Evolutionary conservation across 2,329 filamentous ascomycete species (phyloP), one percentile per base, ranked within the genome.

Genomic region (Drechslerella dactyloides): DNA sequence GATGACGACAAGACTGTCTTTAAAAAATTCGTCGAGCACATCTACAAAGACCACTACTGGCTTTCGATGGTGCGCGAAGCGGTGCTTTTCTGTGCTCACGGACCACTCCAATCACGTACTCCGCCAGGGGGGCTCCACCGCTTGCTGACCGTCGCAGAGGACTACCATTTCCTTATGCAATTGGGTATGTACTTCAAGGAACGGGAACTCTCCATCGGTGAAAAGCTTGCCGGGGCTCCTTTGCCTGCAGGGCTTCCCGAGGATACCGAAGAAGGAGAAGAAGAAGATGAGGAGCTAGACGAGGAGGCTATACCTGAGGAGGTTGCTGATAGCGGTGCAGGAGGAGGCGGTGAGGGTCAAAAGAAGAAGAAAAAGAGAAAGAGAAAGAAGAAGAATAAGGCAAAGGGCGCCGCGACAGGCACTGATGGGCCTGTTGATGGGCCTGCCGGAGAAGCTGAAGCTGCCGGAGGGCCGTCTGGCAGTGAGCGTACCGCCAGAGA

Each of bases 31-130:
- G 21, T 59, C 23, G 13, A 35, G 10, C 23, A 59, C 15, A 54
- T 66, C 24, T 66, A 66, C 17, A 10, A 15, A 2, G 19, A 23
- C 7, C 42, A 61, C n/a, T 69, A 61, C 35, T 69, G 64, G 64
- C 21, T 59, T 19, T 50, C 51, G 23, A 61, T 56, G 64, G 52
- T 57, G 53, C 50, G 64, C 3, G 50, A 69, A n/a, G 51, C 57
- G 19, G 33, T 69, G 5, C 13, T 56, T 11, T 55, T 48, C 15
- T 40, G 42, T 13, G 7, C 55, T 30, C 3, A 21, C n/a, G n/a
- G n/a, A n/a, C n/a, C n/a, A n/a, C n/a, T n/a, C n/a, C n/a, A n/a
- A n/a, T n/a, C n/a, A n/a, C n/a, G n/a, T n/a, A n/a, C n/a, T n/a
- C n/a, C n/a, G 27, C 27, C 8, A 8, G 8, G 8, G 27, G 27